Evolutionary conservation across 176 grass and related monocot genomes (phyloP).

Genomic region (Oryza brachyantha): DNA sequence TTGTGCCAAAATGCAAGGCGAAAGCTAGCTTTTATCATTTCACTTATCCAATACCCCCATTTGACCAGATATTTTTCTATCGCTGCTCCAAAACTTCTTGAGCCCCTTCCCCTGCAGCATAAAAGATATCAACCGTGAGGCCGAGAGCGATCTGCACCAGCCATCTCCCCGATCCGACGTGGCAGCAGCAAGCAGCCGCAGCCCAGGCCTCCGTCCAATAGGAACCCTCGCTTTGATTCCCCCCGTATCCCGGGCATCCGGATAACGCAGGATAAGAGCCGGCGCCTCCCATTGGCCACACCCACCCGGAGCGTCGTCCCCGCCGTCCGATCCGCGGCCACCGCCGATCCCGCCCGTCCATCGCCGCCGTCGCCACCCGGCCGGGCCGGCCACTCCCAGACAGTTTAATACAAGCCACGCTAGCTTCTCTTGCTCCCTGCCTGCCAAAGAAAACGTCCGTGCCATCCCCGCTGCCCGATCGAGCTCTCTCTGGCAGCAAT

Average conservation of each 20-base stretch:
- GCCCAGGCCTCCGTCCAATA: conserved; percentile 34
- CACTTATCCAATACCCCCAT: not conserved
- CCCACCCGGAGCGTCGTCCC: not conserved
- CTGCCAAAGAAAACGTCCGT: conserved; percentile 25
- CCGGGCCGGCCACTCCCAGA: conserved; percentile 29
- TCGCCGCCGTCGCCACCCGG: not conserved
- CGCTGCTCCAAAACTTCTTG: not conserved
- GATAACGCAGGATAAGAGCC: conserved; percentile 58
- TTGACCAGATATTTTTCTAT: not conserved
- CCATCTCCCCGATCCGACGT: conserved; percentile 36
- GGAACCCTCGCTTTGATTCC: conserved; percentile 43
- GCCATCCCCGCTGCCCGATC: not conserved
- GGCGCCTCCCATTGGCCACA: conserved; percentile 25
- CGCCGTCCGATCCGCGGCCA: conserved; percentile 29
- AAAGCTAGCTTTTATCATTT: too few relatives aligned
- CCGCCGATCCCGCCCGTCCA: conserved; percentile 5
- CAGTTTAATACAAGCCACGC: conserved; percentile 50
- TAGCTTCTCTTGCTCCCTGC: conserved; percentile 1
- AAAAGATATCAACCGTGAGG: not conserved
- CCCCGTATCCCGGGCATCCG: conserved; percentile 33
- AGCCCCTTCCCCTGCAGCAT: not conserved
- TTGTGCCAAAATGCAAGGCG: too few relatives aligned
- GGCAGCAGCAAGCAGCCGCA: conserved; percentile 33
- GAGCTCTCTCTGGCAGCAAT: not conserved
- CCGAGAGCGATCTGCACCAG: conserved; percentile 4